These are phyloP conservation scores for Capsella rubella DNA, from an alignment of 441 rosid species.

Conservation along the genomic window DNA sequence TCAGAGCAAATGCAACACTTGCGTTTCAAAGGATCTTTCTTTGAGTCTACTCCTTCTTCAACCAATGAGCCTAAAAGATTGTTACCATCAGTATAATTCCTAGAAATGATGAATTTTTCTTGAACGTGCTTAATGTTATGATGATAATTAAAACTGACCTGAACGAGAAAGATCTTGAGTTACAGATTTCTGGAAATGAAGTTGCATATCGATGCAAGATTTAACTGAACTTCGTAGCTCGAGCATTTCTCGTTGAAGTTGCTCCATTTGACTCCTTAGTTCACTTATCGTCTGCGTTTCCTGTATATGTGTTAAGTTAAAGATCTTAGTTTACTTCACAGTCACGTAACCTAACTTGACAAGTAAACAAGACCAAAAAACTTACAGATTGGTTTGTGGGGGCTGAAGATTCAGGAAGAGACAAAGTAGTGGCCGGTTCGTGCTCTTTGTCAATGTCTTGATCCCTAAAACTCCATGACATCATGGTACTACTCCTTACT, in stretches of 20 bases:
- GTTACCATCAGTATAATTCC: conserved; percentile 14
- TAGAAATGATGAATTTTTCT: background rate
- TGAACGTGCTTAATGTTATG: background rate
- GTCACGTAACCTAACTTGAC: conserved; percentile 7
- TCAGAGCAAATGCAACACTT: conserved; percentile 80
- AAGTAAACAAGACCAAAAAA: conserved; percentile 13
- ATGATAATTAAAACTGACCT: conserved; percentile 48
- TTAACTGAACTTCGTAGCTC: conserved; percentile 65
- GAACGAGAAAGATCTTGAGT: conserved; percentile 51
- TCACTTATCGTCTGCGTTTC: conserved; percentile 72
- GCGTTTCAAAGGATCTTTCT: conserved; percentile 51
- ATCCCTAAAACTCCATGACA: conserved; percentile 63
- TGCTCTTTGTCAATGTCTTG: conserved; percentile 50
- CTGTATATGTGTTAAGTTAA: conserved; percentile 41
- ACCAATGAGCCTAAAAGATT: conserved; percentile 30
- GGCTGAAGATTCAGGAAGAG: conserved; percentile 46
- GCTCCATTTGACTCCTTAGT: conserved; percentile 69
- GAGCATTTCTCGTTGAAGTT: conserved; percentile 69
- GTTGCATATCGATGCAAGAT: conserved; percentile 72
- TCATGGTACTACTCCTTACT: conserved; percentile 47
- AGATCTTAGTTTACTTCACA: conserved; percentile 21
- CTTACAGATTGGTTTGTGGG: conserved; percentile 56
- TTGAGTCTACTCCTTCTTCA: conserved; percentile 48
- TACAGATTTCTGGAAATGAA: conserved; percentile 53
- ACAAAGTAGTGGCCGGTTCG: conserved; percentile 45